Evolutionary conservation across 2,329 filamentous ascomycete species (phyloP).

Genomic region (Neonectria ditissima): DNA sequence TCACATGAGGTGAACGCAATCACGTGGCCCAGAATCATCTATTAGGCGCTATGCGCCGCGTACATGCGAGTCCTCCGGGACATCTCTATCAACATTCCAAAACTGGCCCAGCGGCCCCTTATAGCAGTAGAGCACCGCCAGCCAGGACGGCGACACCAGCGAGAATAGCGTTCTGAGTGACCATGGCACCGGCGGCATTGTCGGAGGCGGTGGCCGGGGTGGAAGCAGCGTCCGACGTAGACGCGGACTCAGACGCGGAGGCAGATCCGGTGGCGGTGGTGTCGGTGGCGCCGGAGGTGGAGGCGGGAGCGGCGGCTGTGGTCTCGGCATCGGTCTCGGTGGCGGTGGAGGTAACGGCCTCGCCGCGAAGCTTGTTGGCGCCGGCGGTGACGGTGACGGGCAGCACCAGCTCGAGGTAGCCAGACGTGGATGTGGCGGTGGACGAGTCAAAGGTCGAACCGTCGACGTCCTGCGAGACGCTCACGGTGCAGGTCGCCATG

Average conservation of each 20-base stretch:
- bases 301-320: slow-evolving; percentile 31
- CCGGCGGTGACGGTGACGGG: slow-evolving; percentile 55
- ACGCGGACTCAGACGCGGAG: slow-evolving; percentile 16
- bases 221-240: slow-evolving; percentile 26
- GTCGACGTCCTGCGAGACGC: slow-evolving; percentile 9
- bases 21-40: slow-evolving; percentile 21
- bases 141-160: slow-evolving; percentile 51
- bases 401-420: slow-evolving; percentile 36
- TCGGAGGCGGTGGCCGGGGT: slow-evolving; percentile 33
- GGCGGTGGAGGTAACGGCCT: slow-evolving; percentile 9
- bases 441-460: slow-evolving; percentile 8
- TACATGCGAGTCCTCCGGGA: slow-evolving; percentile 12
- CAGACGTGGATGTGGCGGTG: slow-evolving; percentile 22
- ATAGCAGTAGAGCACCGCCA: slow-evolving; percentile 53
- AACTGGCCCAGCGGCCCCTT: slow-evolving; percentile 14
- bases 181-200: slow-evolving; percentile 48
- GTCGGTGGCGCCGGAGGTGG: slow-evolving; percentile 34
- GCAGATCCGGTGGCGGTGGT: slow-evolving; percentile 22
- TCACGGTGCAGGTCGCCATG: slow-evolving; percentile 39
- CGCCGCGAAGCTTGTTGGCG: slow-evolving; percentile 49
- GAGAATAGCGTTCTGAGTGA: slow-evolving; percentile 51
- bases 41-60: slow-evolving; percentile 13
- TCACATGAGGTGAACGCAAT: slow-evolving; percentile 6
- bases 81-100: neutral
- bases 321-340: slow-evolving; percentile 15